Conservation (phyloP, 257 asterid species). For the Orobanche coerulescens region DNA sequence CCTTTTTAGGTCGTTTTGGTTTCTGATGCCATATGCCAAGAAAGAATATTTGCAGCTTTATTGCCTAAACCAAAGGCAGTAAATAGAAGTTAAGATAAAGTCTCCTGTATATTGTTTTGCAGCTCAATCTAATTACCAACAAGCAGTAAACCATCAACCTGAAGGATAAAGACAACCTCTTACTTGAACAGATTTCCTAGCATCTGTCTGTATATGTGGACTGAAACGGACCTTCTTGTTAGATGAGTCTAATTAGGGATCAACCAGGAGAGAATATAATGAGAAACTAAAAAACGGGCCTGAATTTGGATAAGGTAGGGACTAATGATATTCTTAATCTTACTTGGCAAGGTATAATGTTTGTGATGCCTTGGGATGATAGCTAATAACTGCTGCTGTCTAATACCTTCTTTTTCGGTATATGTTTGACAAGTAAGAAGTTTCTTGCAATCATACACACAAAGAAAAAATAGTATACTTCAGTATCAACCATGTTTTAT, state of each 20-base stretch:
- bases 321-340: constrained; percentile 74
- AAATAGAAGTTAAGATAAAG: constrained; percentile 1
- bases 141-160: constrained; percentile 38
- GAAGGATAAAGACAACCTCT: constrained; percentile 52
- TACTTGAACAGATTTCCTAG: constrained; percentile 48
- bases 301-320: constrained; percentile 26
- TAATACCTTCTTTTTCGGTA: no score
- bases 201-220: constrained; percentile 60
- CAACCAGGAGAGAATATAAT: no score
- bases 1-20: no score
- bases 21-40: no score
- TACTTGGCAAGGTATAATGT: no score
- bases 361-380: no score
- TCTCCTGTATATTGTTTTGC: neutral
- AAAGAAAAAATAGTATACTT: constrained; percentile 17
- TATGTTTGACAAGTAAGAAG: no score
- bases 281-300: constrained; percentile 11
- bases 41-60: no score
- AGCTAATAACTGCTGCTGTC: no score
- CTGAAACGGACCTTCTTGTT: no score
- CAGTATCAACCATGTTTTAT: constrained; percentile 23
- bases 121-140: constrained; percentile 4
- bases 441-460: constrained; percentile 71
- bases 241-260: no score
- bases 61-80: no score